Base-by-base conservation (phyloP, 2,329 filamentous ascomycete species). In the Bisporella sp. region DNA sequence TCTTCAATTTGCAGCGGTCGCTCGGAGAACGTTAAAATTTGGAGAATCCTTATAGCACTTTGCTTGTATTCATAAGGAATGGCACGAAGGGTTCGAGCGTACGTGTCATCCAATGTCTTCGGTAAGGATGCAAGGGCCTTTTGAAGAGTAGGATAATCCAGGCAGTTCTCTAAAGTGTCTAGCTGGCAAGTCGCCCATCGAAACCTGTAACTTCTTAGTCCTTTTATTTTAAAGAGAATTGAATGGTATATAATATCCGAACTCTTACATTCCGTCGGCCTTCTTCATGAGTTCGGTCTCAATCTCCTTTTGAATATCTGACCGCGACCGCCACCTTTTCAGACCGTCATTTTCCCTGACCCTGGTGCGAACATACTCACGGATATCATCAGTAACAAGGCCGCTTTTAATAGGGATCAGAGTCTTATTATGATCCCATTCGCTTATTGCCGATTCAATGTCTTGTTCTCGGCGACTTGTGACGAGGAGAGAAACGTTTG, bases 251-350 rank as follows among this genome's bases (percentile, higher is more conserved):
- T 42, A 39, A 49, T 50, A 11, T 41, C 8, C 32, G 29, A 6
- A 9, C 39, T 28, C 62, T 52, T 57, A 66, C 64, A 65, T 66
- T 46, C 63, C 63, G 41, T 61, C 46, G 6, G 61, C 55, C 35
- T 62, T 62, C 5, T 56, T 3, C 7, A 55, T 53, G 11, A 66
- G 35, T 31, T 33, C 40, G 13, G 4, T 31, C 45, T 64, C 55
- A 32, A 63, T 64, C 21, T 60, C 31, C 5, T 46, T 7, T 48
- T 57, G 58, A 31, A 65, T 48, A 1, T 62, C 47, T 30, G 55
- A 53, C 4, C 45, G 37, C 2, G 21, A 8, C 47, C 39, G 35
- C 64, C 64, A 66, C 41, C 59, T 58, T 13, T 53, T 56, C 11
- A 64, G 49, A 7, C 44, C 46, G n/a, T 49, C 29, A 37, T 55